These are phyloP conservation scores for Aethionema arabicum DNA, from an alignment of 345 rosid genomes.

Conservation along the genomic window DNA sequence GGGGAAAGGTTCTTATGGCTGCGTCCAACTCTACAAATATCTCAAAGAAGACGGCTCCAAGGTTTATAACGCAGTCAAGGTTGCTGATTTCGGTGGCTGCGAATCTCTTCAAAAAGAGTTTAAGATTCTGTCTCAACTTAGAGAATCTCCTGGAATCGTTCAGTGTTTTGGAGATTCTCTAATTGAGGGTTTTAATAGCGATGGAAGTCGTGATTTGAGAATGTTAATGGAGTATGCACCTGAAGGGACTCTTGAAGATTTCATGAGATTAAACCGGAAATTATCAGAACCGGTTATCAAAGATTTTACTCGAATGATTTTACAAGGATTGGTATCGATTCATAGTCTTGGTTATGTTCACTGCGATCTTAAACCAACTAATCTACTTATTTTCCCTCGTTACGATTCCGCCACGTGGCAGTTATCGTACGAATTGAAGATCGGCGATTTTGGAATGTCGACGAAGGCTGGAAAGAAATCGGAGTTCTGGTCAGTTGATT, in stretches of 20 bases:
- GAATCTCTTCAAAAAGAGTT: slow-evolving; percentile 18
- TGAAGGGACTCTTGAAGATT: slow-evolving; percentile 16
- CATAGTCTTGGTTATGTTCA: slow-evolving; percentile 37
- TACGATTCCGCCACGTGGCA: slow-evolving; percentile 23
- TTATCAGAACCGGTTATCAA: slow-evolving; percentile 1
- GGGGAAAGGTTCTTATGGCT: slow-evolving; percentile 31
- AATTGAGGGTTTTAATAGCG: neutral
- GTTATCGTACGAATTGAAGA: slow-evolving; percentile 26
- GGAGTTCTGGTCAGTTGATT: neutral
- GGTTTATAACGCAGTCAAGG: slow-evolving; percentile 26
- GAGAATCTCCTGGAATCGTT: slow-evolving; percentile 16
- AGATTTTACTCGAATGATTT: slow-evolving; percentile 33
- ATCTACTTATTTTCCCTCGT: slow-evolving; percentile 28
- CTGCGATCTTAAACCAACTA: slow-evolving; percentile 37
- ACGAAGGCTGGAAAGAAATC: neutral
- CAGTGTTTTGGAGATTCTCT: slow-evolving; percentile 19
- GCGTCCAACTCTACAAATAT: slow-evolving; percentile 25
- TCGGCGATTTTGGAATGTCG: slow-evolving; percentile 33
- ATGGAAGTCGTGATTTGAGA: slow-evolving; percentile 12
- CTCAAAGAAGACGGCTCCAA: slow-evolving; percentile 19
- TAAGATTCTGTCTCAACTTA: slow-evolving; percentile 16
- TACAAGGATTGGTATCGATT: slow-evolving; percentile 33
- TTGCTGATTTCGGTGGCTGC: neutral
- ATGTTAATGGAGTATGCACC: slow-evolving; percentile 31
- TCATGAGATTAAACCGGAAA: slow-evolving; percentile 8